Base-by-base conservation (phyloP, 345 rosid genomes). In the Passiflora organensis region DNA sequence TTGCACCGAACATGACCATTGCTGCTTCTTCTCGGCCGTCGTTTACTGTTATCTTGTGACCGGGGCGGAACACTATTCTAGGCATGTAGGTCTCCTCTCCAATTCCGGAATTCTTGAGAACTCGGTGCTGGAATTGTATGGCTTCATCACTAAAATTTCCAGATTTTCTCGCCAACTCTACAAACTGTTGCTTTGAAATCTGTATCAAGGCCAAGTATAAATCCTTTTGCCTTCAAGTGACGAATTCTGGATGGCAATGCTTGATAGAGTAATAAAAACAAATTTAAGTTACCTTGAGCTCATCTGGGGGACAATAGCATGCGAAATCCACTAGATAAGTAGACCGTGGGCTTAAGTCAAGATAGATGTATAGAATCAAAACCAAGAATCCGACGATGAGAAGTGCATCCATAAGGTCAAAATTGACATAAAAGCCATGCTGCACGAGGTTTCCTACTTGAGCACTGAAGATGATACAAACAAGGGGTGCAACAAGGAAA, bases 81-180 rank as follows among this genome's bases (percentile, higher is more conserved):
- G 96, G 87, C 72, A 87, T 59, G 74, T 74, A 84, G 22, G 78
- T 78, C 55, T 80, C 76, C 20, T 87, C 91, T 51, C 96, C 96
- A n/a, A 84, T 72, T 15, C 91, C 91, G 1, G 91, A 84, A 32
- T 76, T 71, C 44, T 64, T 65, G 22, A 86, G 74, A 2, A 67
- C 60, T 54, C 59, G 62, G 21, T 65, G 71, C 64, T 84, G 86
- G 47, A 82, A 79, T 28, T 76, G 67, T 12, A 87, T 59, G 50
- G 96, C 71, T 6, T 68, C 60, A 0, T 79, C 85, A 14, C 55
- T 69, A 70, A 78, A 84, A 59, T 71, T 69, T 12, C 91, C 89
- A 1, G 89, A 84, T 65, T 77, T 72, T 55, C 59, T 64, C 4
- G 86, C 85, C 51, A 72, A 52, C 43, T 74, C 72, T 1, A 84